Base-by-base conservation (phyloP, 306 rosid species). In the Trifolium dubium region DNA sequence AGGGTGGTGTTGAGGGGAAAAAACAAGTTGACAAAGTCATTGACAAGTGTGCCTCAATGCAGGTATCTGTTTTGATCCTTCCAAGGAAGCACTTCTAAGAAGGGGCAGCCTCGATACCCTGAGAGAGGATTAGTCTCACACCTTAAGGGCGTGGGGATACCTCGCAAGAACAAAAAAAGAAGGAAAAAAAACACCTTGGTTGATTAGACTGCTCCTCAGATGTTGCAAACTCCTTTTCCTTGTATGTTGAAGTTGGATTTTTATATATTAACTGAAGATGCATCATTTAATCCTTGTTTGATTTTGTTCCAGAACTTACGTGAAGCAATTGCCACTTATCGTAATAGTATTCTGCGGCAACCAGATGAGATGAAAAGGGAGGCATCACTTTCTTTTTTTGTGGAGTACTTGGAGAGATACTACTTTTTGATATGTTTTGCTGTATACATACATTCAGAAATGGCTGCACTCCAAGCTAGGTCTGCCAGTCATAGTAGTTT, bases 1-100 rank as follows among this genome's bases (percentile, higher is more conserved):
- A 92, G 98, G 98, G 98, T 68, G 96, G 98, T 62, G 92, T 87
- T 82, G 98, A 92, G 79, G 98, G 98, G 64, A 92, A 92, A 87
- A 90, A 92, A 84, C 96, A 92, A 86, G 98, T 92, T 73, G 98
- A 92, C 86, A 86, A 86, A 86, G 93, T 92, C 75, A 92, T 92
- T 74, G 98, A 92, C 85, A 92, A 81, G 80, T 92, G 98, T 76
- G 86, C 98, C 64, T 85, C 96, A 50, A 92, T 92, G 98, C 98
- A 92, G 98, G 98, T 92, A 61, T 64, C 79, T 70, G 64, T 75
- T 43, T 40, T 2, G 7, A 43, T 32, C 41, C 23, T 37, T 50
- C 35, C 44, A 19, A 54, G 65, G 53, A 71, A 71, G 39, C 23
- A 71, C 53, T 71, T 71, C 10, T 54, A 37, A 37, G 51, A 14